Conservation (phyloP, 2,329 filamentous ascomycete genomes). For the Podosphaera xanthii region DNA sequence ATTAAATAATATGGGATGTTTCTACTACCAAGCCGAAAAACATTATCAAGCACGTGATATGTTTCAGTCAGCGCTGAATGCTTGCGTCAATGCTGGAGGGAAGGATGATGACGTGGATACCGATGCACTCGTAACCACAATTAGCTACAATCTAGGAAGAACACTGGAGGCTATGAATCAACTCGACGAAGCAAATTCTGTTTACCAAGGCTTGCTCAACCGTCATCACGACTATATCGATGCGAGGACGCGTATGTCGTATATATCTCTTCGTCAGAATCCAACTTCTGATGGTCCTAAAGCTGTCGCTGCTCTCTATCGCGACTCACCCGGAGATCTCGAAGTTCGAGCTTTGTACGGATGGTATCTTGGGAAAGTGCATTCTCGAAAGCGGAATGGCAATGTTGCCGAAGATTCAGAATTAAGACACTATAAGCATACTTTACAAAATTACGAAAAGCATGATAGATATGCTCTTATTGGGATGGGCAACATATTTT, state of each 20-base stretch:
- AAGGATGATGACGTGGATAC: slow-evolving; percentile 58
- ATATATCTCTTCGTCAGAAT: slow-evolving; percentile 62
- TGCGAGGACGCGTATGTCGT: slow-evolving; percentile 68
- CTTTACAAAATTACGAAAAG: slow-evolving; percentile 81
- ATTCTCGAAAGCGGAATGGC: slow-evolving; percentile 55
- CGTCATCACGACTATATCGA: slow-evolving; percentile 86
- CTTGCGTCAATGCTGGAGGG: slow-evolving; percentile 62
- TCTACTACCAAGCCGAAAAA: slow-evolving; percentile 74
- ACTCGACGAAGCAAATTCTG: slow-evolving; percentile 60
- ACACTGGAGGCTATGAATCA: slow-evolving; percentile 76
- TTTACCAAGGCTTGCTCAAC: slow-evolving; percentile 67
- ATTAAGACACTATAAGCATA: slow-evolving; percentile 89
- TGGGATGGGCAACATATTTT: slow-evolving; percentile 80
- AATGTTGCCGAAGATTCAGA: slow-evolving; percentile 80
- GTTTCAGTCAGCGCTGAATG: slow-evolving; percentile 78
- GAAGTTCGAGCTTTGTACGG: slow-evolving; percentile 86
- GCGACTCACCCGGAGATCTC: slow-evolving; percentile 61
- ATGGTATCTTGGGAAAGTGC: slow-evolving; percentile 72
- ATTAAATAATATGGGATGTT: slow-evolving; percentile 93
- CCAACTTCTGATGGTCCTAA: slow-evolving; percentile 74
- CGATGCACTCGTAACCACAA: slow-evolving; percentile 80
- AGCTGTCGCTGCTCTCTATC: slow-evolving; percentile 64
- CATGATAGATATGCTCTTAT: slow-evolving; percentile 93
- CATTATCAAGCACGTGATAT: slow-evolving; percentile 58
- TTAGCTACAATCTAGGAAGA: slow-evolving; percentile 86